Evolutionary conservation across 2,329 filamentous ascomycete genomes (phyloP).

Genomic region (Aspergillus floridensis): DNA sequence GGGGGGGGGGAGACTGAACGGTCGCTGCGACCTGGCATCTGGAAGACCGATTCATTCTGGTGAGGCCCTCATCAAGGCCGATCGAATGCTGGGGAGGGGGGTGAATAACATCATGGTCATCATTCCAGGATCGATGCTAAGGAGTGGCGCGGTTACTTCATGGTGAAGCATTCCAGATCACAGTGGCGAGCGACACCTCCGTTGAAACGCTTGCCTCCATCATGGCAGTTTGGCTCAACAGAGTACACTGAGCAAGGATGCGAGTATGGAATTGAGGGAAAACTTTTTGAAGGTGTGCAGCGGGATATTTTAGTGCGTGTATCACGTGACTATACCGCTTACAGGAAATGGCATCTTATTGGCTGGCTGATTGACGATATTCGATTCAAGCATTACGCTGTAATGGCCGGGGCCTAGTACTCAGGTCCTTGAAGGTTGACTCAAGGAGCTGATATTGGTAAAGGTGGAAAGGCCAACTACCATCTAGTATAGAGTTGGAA

Average conservation of each 20-base stretch:
- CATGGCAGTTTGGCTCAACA: neutral
- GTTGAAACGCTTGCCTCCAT: neutral
- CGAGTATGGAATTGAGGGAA: neutral
- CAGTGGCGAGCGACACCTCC: neutral
- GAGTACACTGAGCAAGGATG: neutral
- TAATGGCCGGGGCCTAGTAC: too few relatives aligned
- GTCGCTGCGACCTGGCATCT: neutral
- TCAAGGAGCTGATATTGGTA: too few relatives aligned
- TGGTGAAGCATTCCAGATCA: neutral
- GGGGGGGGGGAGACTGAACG: neutral
- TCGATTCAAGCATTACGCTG: too few relatives aligned
- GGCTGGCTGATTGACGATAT: neutral
- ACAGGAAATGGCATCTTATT: neutral
- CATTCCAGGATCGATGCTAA: neutral
- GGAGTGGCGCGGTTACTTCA: too few relatives aligned
- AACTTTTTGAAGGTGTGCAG: neutral
- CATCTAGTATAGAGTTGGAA: too few relatives aligned
- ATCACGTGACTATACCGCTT: neutral
- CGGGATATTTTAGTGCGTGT: neutral
- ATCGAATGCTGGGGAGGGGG: neutral
- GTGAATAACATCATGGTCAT: neutral
- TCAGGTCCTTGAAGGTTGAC: too few relatives aligned
- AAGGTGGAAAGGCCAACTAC: too few relatives aligned
- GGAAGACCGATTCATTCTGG: neutral
- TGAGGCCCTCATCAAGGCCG: neutral